Conservation (phyloP, 495 filamentous ascomycete genomes). For the Penicillium longicatenatum region DNA sequence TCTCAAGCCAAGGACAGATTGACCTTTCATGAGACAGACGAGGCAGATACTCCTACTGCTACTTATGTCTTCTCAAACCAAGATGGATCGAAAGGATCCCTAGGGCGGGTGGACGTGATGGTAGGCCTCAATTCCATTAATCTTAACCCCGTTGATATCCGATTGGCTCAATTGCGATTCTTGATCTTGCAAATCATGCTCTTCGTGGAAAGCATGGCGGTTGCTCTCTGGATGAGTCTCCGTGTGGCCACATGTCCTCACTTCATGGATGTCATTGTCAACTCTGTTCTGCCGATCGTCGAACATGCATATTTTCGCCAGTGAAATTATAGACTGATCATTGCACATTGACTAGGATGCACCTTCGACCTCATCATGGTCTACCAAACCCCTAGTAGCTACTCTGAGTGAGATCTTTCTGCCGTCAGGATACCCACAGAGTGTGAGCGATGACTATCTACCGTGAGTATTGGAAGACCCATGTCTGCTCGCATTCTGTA, state of each 20-base stretch:
- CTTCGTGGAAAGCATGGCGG: too few species aligned
- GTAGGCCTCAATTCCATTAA: slow-evolving; percentile 25
- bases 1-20: slow-evolving; percentile 15
- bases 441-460: slow-evolving; percentile 87
- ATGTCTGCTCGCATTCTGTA: not conserved
- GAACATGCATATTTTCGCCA: not conserved
- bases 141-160: not conserved
- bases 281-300: too few species aligned
- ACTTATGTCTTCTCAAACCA: slow-evolving; percentile 41
- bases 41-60: slow-evolving; percentile 36
- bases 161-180: not conserved
- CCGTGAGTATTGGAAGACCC: slow-evolving; percentile 51
- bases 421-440: slow-evolving; percentile 90
- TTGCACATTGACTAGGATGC: not conserved
- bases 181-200: not conserved
- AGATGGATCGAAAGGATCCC: slow-evolving; percentile 3
- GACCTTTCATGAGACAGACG: slow-evolving; percentile 42
- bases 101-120: slow-evolving; percentile 36
- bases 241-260: too few species aligned
- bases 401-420: slow-evolving; percentile 65
- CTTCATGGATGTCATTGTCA: too few species aligned
- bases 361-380: slow-evolving; percentile 31
- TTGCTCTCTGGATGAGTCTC: too few species aligned
- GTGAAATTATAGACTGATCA: not conserved
- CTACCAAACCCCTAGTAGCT: slow-evolving; percentile 28